phyloP scores from a whole-genome alignment of 2,329 filamentous ascomycete genomes.

The Eutypa lata region DNA sequence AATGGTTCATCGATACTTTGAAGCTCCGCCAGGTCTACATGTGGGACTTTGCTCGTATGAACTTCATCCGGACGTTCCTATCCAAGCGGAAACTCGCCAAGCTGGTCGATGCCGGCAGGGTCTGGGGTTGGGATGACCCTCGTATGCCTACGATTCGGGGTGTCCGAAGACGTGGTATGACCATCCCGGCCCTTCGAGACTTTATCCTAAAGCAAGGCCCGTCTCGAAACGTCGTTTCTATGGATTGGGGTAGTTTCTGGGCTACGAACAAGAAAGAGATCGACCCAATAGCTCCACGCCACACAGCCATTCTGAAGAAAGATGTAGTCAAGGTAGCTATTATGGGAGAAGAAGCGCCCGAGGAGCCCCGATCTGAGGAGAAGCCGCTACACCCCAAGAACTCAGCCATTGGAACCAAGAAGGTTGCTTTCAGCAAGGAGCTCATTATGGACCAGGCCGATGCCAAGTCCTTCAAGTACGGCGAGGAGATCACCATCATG shows the following conservation, averaged over 20 bases:
- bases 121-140: constrained; percentile 84
- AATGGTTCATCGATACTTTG: constrained; percentile 77
- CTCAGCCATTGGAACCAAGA: constrained; percentile 77
- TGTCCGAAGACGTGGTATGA: constrained; percentile 75
- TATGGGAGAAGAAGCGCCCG: constrained; percentile 64
- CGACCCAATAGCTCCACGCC: constrained; percentile 70
- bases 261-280: constrained; percentile 78
- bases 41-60: constrained; percentile 83
- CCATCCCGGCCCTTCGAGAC: constrained; percentile 72
- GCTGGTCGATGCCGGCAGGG: constrained; percentile 71
- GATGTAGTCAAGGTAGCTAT: constrained; percentile 69
- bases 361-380: constrained; percentile 63
- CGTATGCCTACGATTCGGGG: constrained; percentile 83
- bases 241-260: constrained; percentile 79
- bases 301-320: constrained; percentile 69
- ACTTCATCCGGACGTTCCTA: constrained; percentile 78
- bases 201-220: constrained; percentile 85
- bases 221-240: constrained; percentile 77
- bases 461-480: constrained; percentile 72
- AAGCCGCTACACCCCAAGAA: constrained; percentile 91
- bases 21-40: constrained; percentile 74
- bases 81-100: constrained; percentile 86
- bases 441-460: constrained; percentile 86
- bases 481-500: constrained; percentile 95
- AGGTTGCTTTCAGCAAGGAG: constrained; percentile 72